Percentiles rank a stretch among this genome's conserved stretches.
These are phyloP conservation scores for Talaromyces ruber DNA, from an alignment of 495 filamentous ascomycete species.

Conservation along the genomic window DNA sequence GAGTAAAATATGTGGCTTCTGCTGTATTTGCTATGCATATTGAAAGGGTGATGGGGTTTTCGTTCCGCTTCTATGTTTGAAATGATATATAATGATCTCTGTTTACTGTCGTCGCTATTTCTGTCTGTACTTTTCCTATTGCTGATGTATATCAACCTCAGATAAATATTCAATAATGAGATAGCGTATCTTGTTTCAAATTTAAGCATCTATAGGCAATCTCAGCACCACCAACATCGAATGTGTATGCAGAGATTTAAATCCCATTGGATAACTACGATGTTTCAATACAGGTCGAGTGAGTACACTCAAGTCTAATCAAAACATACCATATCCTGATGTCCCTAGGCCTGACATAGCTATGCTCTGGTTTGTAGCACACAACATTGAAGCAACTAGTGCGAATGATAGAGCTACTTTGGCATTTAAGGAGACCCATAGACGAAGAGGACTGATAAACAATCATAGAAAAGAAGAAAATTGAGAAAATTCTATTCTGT, in stretches of 20 bases:
- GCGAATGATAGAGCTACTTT: not conserved
- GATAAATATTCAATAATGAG: not conserved
- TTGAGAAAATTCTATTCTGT: not conserved
- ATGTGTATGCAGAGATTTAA: not conserved
- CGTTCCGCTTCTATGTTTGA: not conserved
- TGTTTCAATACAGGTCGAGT: not conserved
- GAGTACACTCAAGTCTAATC: not conserved
- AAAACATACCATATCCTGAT: not conserved
- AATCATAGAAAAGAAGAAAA: not conserved
- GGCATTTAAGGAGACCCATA: not conserved
- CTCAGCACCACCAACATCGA: not conserved
- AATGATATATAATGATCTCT: not conserved
- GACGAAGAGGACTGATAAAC: not conserved
- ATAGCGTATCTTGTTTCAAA: too few relatives aligned
- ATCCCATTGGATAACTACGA: not conserved
- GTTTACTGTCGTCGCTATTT: not conserved
- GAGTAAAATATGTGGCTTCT: slow-evolving; percentile 16
- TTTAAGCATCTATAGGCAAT: not conserved
- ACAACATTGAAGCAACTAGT: too few relatives aligned
- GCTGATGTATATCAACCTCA: not conserved
- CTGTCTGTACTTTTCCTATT: not conserved
- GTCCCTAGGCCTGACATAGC: not conserved
- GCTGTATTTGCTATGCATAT: slow-evolving; percentile 2
- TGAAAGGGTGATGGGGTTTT: not conserved
- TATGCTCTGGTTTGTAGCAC: not conserved